A percentile compares a stretch with the other conserved stretches of the same genome.
Evolutionary conservation across 306 rosid genomes (phyloP).

Genomic region (Acacia crassicarpa): DNA sequence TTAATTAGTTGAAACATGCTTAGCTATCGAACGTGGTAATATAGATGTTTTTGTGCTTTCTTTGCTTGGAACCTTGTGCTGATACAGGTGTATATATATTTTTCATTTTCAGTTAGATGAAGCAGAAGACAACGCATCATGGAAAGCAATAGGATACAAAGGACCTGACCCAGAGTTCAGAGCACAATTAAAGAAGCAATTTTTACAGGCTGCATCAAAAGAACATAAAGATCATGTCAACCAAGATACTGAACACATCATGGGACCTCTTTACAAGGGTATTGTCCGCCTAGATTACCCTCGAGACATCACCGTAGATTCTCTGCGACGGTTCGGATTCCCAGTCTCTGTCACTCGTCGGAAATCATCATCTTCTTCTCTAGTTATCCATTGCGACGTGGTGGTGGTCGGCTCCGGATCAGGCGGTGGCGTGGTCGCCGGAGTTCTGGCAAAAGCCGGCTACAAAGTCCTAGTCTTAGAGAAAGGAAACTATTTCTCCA

Average conservation of each 20-base stretch:
- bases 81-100: neutral
- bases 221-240: conserved; percentile 1
- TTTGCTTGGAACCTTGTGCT: conserved; percentile 9
- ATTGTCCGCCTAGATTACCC: conserved; percentile 44
- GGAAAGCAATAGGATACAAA: conserved; percentile 74
- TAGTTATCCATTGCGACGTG: conserved; percentile 63
- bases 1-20: too few relatives aligned
- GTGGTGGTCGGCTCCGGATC: conserved; percentile 89
- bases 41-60: neutral
- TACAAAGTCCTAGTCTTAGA: conserved; percentile 75
- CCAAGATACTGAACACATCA: conserved; percentile 29
- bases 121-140: conserved; percentile 52
- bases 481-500: conserved; percentile 70
- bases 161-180: conserved; percentile 67
- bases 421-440: conserved; percentile 86
- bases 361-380: conserved; percentile 46
- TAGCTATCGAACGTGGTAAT: neutral
- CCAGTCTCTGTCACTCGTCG: conserved; percentile 29
- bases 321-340: conserved; percentile 50
- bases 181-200: conserved; percentile 27
- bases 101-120: conserved; percentile 57
- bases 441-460: conserved; percentile 70
- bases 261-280: conserved; percentile 72
- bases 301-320: conserved; percentile 29
- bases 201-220: conserved; percentile 24